Evolutionary conservation across 148 eudicot genomes (phyloP).

Genomic region (Chenopodium quinoa): DNA sequence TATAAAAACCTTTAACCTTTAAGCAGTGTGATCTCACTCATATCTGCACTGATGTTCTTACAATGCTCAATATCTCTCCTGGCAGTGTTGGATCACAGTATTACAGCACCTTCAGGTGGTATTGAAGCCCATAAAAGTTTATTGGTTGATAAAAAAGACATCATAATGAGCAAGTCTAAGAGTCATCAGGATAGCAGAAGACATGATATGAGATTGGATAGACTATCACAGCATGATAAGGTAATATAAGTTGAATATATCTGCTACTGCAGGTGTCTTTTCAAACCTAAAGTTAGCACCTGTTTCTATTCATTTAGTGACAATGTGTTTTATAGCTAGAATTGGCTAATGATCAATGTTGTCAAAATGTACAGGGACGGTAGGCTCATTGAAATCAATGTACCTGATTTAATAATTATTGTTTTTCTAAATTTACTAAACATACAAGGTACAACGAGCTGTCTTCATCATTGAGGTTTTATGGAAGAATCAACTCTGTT

Average conservation of each 20-base stretch:
- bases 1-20: too few relatives aligned
- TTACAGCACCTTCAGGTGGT: slow-evolving; percentile 56
- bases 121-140: slow-evolving; percentile 38
- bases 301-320: neutral
- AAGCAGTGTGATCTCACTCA: neutral
- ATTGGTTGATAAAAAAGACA: slow-evolving; percentile 44
- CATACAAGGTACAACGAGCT: too few relatives aligned
- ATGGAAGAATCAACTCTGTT: too few relatives aligned
- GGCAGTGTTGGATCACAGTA: slow-evolving; percentile 62
- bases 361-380: neutral
- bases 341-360: neutral
- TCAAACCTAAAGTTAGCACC: neutral
- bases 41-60: neutral
- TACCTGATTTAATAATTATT: too few relatives aligned
- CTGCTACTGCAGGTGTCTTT: neutral
- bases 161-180: slow-evolving; percentile 51
- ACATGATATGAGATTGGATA: slow-evolving; percentile 60
- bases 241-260: slow-evolving; percentile 32
- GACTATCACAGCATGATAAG: slow-evolving; percentile 81
- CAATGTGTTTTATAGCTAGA: neutral
- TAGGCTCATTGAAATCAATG: neutral
- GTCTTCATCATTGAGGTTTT: too few relatives aligned
- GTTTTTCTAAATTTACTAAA: too few relatives aligned
- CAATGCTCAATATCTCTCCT: slow-evolving; percentile 8
- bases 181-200: slow-evolving; percentile 52